These are phyloP conservation scores for Ustilago lituana DNA, from an alignment of 1,284 basidiomycete genomes.

Conservation along the genomic window DNA sequence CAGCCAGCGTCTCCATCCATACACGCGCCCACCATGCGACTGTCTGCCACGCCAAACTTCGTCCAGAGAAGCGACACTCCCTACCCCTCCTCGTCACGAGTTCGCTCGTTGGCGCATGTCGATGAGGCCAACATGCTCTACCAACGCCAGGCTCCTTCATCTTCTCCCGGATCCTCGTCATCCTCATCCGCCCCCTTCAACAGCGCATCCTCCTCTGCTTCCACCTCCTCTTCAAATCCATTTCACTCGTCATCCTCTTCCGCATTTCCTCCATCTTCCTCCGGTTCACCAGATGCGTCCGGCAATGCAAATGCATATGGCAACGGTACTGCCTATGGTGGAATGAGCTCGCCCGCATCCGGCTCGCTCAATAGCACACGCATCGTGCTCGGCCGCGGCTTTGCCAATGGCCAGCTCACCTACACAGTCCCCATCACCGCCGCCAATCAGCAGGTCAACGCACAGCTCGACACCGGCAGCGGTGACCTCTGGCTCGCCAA, in stretches of 20 bases:
- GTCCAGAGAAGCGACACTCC: too few relatives aligned
- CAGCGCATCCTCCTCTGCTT: conserved; percentile 6
- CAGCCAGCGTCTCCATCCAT: background rate
- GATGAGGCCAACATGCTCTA: background rate
- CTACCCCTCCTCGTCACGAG: conserved; percentile 1
- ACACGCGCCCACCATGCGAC: conserved; percentile 11
- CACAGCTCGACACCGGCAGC: conserved; percentile 60
- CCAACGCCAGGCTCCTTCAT: conserved; percentile 24
- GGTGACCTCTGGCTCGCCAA: conserved; percentile 58
- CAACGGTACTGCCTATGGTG: background rate
- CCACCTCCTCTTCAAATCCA: conserved; percentile 4
- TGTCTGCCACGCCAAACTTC: conserved; percentile 1
- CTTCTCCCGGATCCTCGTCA: conserved; percentile 5
- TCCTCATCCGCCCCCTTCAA: conserved; percentile 2
- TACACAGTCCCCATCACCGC: conserved; percentile 52
- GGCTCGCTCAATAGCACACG: conserved; percentile 45
- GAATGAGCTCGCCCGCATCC: conserved; percentile 34
- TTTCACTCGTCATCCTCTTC: background rate
- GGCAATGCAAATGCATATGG: too few relatives aligned
- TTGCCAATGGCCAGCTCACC: conserved; percentile 50
- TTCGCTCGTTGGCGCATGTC: conserved; percentile 6
- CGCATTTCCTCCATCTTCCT: conserved; percentile 8
- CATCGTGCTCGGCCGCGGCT: conserved; percentile 47
- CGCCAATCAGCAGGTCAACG: conserved; percentile 45
- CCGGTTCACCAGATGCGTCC: conserved; percentile 4